Evolutionary conservation across 257 asterid species (phyloP).

Genomic region (Phtheirospermum japonicum): DNA sequence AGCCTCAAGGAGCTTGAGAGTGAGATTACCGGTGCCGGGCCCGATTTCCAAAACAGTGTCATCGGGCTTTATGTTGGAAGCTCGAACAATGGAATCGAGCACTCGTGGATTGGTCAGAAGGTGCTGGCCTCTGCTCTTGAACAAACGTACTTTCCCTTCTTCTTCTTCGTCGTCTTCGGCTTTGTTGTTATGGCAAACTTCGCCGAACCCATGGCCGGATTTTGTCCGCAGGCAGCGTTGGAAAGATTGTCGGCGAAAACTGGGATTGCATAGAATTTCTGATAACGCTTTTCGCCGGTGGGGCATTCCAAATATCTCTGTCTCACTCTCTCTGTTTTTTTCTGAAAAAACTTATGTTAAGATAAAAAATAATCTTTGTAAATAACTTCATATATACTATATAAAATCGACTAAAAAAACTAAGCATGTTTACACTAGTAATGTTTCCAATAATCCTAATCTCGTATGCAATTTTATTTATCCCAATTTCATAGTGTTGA

Average conservation of each 20-base stretch:
- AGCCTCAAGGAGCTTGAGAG: constrained; percentile 75
- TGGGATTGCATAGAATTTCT: constrained; percentile 24
- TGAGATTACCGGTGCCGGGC: constrained; percentile 95
- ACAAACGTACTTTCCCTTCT: constrained; percentile 40
- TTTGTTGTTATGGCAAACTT: constrained; percentile 23
- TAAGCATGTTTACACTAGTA: too few species aligned
- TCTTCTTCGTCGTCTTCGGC: constrained; percentile 21
- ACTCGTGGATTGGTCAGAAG: constrained; percentile 74
- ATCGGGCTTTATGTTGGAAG: constrained; percentile 54
- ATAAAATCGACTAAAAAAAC: too few species aligned
- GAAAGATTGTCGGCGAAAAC: constrained; percentile 5
- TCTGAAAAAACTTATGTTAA: too few species aligned
- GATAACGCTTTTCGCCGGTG: constrained; percentile 26
- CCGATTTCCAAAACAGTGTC: constrained; percentile 94
- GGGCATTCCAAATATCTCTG: constrained; percentile 36
- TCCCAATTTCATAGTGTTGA: too few species aligned
- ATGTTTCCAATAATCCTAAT: too few species aligned
- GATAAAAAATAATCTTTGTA: too few species aligned
- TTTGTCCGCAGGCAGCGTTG: constrained; percentile 40
- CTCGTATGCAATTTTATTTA: too few species aligned
- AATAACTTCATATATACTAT: too few species aligned
- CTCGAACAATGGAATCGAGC: constrained; percentile 61
- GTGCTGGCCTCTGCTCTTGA: constrained; percentile 90
- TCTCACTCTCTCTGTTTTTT: too few species aligned
- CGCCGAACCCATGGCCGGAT: constrained; percentile 41